phyloP scores from a whole-genome alignment of 129 eudicot species.

The Centella asiatica region DNA sequence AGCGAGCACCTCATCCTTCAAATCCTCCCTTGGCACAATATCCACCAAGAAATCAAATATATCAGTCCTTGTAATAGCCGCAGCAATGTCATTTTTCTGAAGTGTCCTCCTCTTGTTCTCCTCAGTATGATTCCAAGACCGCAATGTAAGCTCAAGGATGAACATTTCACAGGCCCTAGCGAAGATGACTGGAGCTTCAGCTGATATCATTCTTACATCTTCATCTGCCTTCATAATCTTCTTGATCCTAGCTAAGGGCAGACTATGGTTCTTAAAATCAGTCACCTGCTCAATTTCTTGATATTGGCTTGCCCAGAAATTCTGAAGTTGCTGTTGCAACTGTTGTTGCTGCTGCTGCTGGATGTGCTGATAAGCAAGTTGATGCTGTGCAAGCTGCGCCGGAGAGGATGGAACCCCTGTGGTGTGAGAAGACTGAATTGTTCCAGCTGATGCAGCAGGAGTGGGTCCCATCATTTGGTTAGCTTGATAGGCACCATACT shows the following conservation, averaged over 20 bases:
- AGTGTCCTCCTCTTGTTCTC: slow-evolving; percentile 90
- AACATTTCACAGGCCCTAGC: slow-evolving; percentile 97
- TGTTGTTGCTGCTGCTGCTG: slow-evolving; percentile 93
- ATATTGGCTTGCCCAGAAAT: slow-evolving; percentile 71
- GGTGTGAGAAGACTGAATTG: slow-evolving; percentile 54
- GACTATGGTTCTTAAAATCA: slow-evolving; percentile 86
- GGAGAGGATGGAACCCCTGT: slow-evolving; percentile 55
- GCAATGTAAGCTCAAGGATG: slow-evolving; percentile 71
- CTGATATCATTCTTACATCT: slow-evolving; percentile 91
- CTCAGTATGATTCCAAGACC: slow-evolving; percentile 93
- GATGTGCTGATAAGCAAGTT: slow-evolving; percentile 86
- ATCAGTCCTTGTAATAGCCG: slow-evolving; percentile 88
- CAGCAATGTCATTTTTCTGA: slow-evolving; percentile 93
- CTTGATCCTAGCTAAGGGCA: slow-evolving; percentile 86
- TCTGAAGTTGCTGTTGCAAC: slow-evolving; percentile 72
- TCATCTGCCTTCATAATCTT: slow-evolving; percentile 96
- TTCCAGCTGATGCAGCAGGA: slow-evolving; percentile 49
- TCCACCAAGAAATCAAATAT: slow-evolving; percentile 85
- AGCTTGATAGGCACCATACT: slow-evolving; percentile 60
- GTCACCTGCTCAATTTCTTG: slow-evolving; percentile 84
- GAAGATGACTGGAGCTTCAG: slow-evolving; percentile 90
- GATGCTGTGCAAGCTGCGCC: slow-evolving; percentile 82
- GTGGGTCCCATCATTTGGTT: slow-evolving; percentile 67
- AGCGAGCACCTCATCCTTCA: slow-evolving; percentile 81
- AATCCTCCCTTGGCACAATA: slow-evolving; percentile 82